Evolutionary conservation across 345 rosid species (phyloP).

Genomic region (Zanthoxylum bungeanum): DNA sequence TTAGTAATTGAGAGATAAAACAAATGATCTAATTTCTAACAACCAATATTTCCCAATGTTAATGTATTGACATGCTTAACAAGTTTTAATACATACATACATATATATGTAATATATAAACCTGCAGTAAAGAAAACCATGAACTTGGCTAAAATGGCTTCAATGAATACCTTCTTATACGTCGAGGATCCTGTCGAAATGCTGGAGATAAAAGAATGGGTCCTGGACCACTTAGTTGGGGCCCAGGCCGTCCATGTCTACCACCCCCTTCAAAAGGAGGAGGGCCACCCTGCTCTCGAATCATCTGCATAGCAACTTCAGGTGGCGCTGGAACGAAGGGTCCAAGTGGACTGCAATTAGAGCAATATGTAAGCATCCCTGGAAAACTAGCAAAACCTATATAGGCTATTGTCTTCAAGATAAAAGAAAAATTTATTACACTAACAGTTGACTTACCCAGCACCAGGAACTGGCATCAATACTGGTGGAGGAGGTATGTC

Average conservation of each 20-base stretch:
- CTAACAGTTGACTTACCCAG: slow-evolving; percentile 62
- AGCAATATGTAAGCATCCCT: slow-evolving; percentile 16
- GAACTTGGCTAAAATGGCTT: background rate
- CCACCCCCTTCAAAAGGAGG: slow-evolving; percentile 81
- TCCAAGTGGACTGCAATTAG: slow-evolving; percentile 81
- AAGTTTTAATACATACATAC: background rate
- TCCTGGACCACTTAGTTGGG: slow-evolving; percentile 60
- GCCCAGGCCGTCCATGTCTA: slow-evolving; percentile 65
- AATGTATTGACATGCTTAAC: background rate
- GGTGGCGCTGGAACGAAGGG: slow-evolving; percentile 99
- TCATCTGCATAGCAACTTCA: slow-evolving; percentile 94
- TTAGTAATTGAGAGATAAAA: background rate
- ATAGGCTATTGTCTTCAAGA: background rate
- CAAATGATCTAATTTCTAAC: background rate
- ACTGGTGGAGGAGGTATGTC: slow-evolving; percentile 92
- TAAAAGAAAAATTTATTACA: background rate
- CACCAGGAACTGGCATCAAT: slow-evolving; percentile 99
- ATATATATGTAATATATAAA: background rate
- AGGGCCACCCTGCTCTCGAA: slow-evolving; percentile 81
- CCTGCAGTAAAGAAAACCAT: background rate
- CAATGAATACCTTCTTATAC: slow-evolving; percentile 69
- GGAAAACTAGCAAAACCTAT: background rate
- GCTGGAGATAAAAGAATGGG: slow-evolving; percentile 72
- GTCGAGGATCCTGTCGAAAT: slow-evolving; percentile 95
- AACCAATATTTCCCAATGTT: background rate